phyloP scores from a whole-genome alignment of 2,329 filamentous ascomycete species.

The Apiospora phragmitis region DNA sequence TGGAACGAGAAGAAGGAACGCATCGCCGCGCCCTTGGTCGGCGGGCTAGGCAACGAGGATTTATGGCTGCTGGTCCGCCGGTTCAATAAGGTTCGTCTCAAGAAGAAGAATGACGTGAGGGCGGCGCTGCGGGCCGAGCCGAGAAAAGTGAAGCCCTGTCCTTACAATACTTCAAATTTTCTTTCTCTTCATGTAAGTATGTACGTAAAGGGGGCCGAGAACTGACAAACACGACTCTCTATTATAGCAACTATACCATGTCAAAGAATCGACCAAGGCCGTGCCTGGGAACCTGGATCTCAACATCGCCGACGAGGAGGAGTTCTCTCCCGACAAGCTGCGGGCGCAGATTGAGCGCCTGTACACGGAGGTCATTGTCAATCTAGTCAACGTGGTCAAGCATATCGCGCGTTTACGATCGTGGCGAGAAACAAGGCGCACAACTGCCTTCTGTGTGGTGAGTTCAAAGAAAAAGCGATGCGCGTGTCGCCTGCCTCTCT shows the following conservation, averaged over 20 bases:
- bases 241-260: conserved; percentile 56
- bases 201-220: not conserved
- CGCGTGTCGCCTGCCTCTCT: not conserved
- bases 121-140: not conserved
- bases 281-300: conserved; percentile 72
- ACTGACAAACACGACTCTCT: not conserved
- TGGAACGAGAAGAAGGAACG: conserved; percentile 63
- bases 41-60: conserved; percentile 70
- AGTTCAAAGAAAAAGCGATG: conserved; percentile 14
- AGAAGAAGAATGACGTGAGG: not conserved
- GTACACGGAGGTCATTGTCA: conserved; percentile 69
- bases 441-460: conserved; percentile 63
- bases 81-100: conserved; percentile 65
- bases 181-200: no score
- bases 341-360: conserved; percentile 75
- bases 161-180: no score
- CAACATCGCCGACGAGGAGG: conserved; percentile 78
- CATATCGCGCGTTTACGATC: conserved; percentile 76
- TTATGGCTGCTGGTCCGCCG: conserved; percentile 70
- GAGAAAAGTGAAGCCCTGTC: not conserved
- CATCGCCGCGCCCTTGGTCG: conserved; percentile 62
- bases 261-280: conserved; percentile 64
- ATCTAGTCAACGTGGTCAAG: conserved; percentile 66
- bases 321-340: conserved; percentile 83
- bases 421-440: conserved; percentile 73